Conservation (phyloP, 2,329 filamentous ascomycete genomes). For the Coniochaeta ligniaria region DNA sequence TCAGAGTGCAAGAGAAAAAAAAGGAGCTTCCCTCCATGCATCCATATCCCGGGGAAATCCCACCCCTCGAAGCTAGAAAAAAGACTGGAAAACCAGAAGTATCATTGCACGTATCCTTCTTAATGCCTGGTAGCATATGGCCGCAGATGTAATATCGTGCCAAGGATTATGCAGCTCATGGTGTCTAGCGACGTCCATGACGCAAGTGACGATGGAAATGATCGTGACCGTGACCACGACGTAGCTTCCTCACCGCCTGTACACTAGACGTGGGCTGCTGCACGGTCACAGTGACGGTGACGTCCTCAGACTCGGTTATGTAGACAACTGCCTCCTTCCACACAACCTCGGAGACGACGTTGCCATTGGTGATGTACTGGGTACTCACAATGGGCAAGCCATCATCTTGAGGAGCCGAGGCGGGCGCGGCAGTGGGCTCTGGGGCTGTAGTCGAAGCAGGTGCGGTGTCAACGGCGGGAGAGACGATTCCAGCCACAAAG, state of each 20-base stretch:
- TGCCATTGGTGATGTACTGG: slow-evolving; percentile 42
- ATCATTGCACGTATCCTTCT: not conserved
- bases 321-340: slow-evolving; percentile 50
- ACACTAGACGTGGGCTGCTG: slow-evolving; percentile 15
- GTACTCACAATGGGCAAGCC: slow-evolving; percentile 35
- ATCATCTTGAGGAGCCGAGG: slow-evolving; percentile 13
- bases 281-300: slow-evolving; percentile 32
- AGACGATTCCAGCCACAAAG: not conserved
- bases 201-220: slow-evolving; percentile 30
- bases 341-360: slow-evolving; percentile 46
- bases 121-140: not conserved
- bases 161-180: slow-evolving; percentile 2
- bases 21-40: slow-evolving; percentile 1
- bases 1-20: not conserved
- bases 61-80: not conserved
- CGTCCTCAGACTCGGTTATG: slow-evolving; percentile 36
- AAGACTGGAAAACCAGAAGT: not conserved
- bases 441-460: slow-evolving; percentile 6
- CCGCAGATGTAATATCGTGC: not conserved
- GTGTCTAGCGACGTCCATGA: slow-evolving; percentile 4
- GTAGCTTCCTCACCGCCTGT: slow-evolving; percentile 15
- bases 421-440: slow-evolving; percentile 18
- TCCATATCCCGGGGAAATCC: not conserved
- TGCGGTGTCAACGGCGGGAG: slow-evolving; percentile 6
- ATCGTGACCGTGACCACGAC: slow-evolving; percentile 29